A percentile compares a stretch with the other conserved stretches of the same genome.
phyloP scores from a whole-genome alignment of 2,329 filamentous ascomycete species.

The Microsporum audouinii region DNA sequence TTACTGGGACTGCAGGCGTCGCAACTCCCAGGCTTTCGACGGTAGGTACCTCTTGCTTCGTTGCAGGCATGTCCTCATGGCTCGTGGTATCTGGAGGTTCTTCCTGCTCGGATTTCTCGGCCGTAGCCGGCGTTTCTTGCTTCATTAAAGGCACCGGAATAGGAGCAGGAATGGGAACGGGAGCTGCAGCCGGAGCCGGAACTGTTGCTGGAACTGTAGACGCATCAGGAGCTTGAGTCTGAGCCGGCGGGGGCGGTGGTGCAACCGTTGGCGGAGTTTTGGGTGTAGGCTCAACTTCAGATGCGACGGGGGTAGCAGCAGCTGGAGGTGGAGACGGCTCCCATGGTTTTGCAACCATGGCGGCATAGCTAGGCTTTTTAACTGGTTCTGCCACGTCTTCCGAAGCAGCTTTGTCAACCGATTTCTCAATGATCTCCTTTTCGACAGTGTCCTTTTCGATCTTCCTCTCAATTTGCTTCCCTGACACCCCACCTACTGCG shows the following conservation, averaged over 20 bases:
- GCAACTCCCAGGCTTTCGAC: background rate
- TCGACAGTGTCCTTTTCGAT: background rate
- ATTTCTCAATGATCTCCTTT: slow-evolving; percentile 2
- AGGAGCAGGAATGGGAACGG: background rate
- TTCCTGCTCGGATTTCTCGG: background rate
- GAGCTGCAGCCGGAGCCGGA: background rate
- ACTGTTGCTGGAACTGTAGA: background rate
- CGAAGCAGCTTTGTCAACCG: background rate
- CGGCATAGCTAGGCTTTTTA: background rate
- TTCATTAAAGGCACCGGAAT: background rate
- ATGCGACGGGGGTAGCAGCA: background rate
- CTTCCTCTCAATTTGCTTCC: background rate
- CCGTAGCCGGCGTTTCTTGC: background rate
- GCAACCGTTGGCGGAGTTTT: background rate
- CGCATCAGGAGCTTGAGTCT: background rate
- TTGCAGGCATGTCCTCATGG: background rate
- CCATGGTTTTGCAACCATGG: background rate
- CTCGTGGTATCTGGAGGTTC: background rate
- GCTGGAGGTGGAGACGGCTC: background rate
- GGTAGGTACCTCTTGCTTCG: background rate
- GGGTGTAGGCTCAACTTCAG: background rate
- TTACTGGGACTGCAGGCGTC: background rate
- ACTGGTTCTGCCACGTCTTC: background rate
- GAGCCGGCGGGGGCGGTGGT: background rate
- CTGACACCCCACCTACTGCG: background rate